phyloP scores from a whole-genome alignment of 441 rosid genomes.

The Pelargonium australe region DNA sequence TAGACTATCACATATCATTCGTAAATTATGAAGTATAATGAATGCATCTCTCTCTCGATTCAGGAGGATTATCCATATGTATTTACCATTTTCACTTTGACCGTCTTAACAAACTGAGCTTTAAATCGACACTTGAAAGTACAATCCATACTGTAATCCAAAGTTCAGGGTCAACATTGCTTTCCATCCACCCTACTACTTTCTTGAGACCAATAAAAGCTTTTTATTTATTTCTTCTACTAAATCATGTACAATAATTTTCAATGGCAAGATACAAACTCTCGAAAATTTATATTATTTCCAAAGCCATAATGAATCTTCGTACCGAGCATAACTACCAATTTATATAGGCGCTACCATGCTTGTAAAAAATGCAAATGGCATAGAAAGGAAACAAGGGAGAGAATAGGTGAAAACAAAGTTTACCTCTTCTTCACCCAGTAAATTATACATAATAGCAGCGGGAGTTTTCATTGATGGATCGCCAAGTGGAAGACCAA shows the following conservation, averaged over 20 bases:
- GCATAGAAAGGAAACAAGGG: not conserved
- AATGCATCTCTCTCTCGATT: not conserved
- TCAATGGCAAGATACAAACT: not conserved
- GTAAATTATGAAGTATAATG: no score
- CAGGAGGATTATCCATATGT: no score
- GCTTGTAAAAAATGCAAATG: not conserved
- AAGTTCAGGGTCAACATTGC: not conserved
- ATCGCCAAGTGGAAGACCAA: conserved; percentile 96
- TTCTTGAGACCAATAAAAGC: not conserved
- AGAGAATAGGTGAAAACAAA: not conserved
- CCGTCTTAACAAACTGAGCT: not conserved
- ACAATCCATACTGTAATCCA: not conserved
- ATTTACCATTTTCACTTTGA: not conserved
- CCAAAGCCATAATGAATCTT: not conserved
- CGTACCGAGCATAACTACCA: not conserved
- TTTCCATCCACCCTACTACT: no score
- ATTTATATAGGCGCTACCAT: not conserved
- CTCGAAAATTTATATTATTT: not conserved
- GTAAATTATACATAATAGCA: conserved; percentile 78
- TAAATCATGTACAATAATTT: not conserved
- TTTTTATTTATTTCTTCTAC: not conserved
- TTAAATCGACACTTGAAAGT: not conserved
- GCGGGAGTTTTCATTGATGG: conserved; percentile 92
- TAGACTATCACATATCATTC: no score
- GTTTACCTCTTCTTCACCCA: conserved; percentile 82